Percentiles rank a stretch among this genome's conserved stretches.
phyloP scores from a whole-genome alignment of 441 rosid genomes.

The Breynia disticha region DNA sequence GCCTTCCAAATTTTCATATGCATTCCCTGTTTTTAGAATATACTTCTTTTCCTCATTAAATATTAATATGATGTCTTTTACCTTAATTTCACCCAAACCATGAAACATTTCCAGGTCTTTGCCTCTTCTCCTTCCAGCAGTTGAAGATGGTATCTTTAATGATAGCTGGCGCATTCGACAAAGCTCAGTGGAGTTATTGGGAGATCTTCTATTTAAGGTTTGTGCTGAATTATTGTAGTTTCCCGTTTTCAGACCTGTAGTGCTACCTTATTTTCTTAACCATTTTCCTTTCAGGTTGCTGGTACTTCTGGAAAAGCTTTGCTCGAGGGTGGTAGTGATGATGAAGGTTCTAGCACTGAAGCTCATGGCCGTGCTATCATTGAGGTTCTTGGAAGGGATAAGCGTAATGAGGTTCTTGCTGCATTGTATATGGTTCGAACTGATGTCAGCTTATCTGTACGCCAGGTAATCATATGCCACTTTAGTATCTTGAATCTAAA shows the following conservation, averaged over 20 bases:
- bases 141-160: conserved; percentile 97
- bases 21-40: neutral
- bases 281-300: conserved; percentile 62
- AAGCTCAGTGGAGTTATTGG: conserved; percentile 97
- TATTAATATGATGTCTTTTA: neutral
- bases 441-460: conserved; percentile 92
- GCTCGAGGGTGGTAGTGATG: conserved; percentile 99
- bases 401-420: conserved; percentile 96
- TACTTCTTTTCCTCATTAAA: neutral
- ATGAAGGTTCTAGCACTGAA: conserved; percentile 99
- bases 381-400: conserved; percentile 94
- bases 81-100: neutral
- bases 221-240: conserved; percentile 10
- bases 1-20: too few relatives aligned
- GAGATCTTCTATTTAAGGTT: conserved; percentile 98
- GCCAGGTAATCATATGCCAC: conserved; percentile 65
- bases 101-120: conserved; percentile 48
- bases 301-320: conserved; percentile 99
- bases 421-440: conserved; percentile 98
- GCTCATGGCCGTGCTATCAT: conserved; percentile 99
- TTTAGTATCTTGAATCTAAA: conserved; percentile 6
- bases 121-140: conserved; percentile 99
- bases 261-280: conserved; percentile 4
- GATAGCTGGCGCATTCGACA: conserved; percentile 99
- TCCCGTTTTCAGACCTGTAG: conserved; percentile 4